Base-by-base conservation (phyloP, 306 rosid genomes). In the Vicia faba region DNA sequence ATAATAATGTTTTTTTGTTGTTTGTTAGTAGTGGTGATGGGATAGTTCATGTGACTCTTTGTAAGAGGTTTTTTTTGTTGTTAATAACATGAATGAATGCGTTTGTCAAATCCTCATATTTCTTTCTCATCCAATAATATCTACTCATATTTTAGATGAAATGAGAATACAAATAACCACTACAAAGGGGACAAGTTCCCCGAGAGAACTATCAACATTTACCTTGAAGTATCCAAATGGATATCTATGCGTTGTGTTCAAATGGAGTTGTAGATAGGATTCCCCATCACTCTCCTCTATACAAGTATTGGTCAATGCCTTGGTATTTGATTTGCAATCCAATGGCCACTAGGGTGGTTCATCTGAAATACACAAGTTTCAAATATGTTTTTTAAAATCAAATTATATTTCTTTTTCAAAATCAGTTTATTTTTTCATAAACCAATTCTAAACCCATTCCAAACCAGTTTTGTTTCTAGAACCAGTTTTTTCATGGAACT, bases 1-100 rank as follows among this genome's bases (percentile, higher is more conserved):
- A 72, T 78, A 72, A 71, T 40, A 29, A 4, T 8, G 14, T 16
- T 11, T 16, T 11, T 16, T 48, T 48, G 26, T 16, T 48, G 55
- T 48, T 46, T 45, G 69, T 64, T 26, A 25, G 23, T 23, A 44
- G 69, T 64, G 41, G 44, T 14, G 40, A 18, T 61, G 15, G 28
- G 13, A 19, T 20, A 11, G 19, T 61, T 61, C 7, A 63, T 63
- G 68, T 43, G 20, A 63, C 20, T 40, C 38, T 33, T 31, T 63
- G 54, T 41, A 12, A 41, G 54, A 3, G 20, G 4, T 19, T 50
- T 19, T 50, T 36, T 38, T 1, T 29, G 14, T 40, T 23, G 13
- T 62, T 23, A 23, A 4, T 25, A 7, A 41, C 7, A 41, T 62
- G 38, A 23, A 62, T 11, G 35, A 54, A 25, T 62, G 38, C 16